phyloP scores from a whole-genome alignment of 306 rosid genomes.

The Quercus aquifolioides region DNA sequence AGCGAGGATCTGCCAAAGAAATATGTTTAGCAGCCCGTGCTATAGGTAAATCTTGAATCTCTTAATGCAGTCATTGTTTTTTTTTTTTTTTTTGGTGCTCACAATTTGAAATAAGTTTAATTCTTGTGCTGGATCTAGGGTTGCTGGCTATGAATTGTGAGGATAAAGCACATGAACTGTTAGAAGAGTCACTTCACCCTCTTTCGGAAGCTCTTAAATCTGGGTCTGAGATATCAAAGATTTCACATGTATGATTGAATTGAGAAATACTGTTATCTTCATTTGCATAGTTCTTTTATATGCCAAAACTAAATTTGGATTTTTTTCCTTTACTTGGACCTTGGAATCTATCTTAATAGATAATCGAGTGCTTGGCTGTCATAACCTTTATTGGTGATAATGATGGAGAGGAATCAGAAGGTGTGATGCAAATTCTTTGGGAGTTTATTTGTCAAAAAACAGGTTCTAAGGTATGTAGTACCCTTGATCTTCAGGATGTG shows the following conservation, averaged over 20 bases:
- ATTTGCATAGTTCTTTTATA: too few species aligned
- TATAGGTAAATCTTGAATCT: conserved; percentile 19
- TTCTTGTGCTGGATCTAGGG: conserved; percentile 19
- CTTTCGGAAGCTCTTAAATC: neutral
- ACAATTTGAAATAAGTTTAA: neutral
- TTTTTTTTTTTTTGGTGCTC: neutral
- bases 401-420: conserved; percentile 22
- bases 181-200: neutral
- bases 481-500: neutral
- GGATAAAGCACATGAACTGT: conserved; percentile 25
- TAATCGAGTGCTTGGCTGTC: conserved; percentile 29
- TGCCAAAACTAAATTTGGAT: too few species aligned
- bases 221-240: neutral
- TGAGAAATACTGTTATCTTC: neutral
- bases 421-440: conserved; percentile 36
- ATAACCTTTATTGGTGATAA: conserved; percentile 30
- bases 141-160: conserved; percentile 19
- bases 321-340: neutral
- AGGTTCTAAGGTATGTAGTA: conserved; percentile 12
- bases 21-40: conserved; percentile 19
- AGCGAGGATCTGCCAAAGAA: conserved; percentile 31
- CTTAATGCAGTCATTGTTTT: neutral
- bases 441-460: conserved; percentile 17
- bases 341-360: neutral
- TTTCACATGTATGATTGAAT: neutral